Percentiles rank a stretch among this genome's conserved stretches.
phyloP scores from a whole-genome alignment of 1,284 basidiomycete species.

The Cryptococcus maquisensis region DNA sequence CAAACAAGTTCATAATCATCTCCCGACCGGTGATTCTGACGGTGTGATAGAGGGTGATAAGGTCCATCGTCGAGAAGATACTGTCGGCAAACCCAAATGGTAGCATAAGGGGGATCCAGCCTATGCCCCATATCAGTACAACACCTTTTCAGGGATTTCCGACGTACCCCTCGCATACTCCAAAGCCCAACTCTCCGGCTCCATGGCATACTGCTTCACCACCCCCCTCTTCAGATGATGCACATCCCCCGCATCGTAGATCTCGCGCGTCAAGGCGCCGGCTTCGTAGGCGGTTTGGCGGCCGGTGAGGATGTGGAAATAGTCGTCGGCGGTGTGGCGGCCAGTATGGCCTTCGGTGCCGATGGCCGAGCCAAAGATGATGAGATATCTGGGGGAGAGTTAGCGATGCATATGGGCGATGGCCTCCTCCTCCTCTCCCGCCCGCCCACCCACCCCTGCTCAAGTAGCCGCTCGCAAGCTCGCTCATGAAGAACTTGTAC shows the following conservation, averaged over 20 bases:
- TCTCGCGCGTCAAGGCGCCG: conserved; percentile 74
- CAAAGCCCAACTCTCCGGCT: conserved; percentile 87
- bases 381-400: conserved; percentile 49
- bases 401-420: too few species aligned
- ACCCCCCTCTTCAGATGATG: conserved; percentile 76
- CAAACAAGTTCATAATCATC: conserved; percentile 73
- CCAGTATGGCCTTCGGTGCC: conserved; percentile 96
- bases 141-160: too few species aligned
- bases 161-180: conserved; percentile 83
- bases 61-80: conserved; percentile 82
- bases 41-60: conserved; percentile 77
- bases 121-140: conserved; percentile 48
- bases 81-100: conserved; percentile 89
- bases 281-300: conserved; percentile 88
- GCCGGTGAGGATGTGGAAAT: conserved; percentile 91
- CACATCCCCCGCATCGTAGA: conserved; percentile 76
- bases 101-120: conserved; percentile 86
- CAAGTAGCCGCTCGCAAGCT: too few species aligned
- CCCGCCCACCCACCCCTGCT: too few species aligned
- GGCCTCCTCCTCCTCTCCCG: too few species aligned
- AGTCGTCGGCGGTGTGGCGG: conserved; percentile 85
- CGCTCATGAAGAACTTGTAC: neutral
- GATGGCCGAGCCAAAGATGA: conserved; percentile 89
- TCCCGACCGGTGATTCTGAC: conserved; percentile 73
- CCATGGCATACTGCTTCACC: conserved; percentile 97